Evolutionary conservation across 2,329 filamentous ascomycete genomes (phyloP), one percentile per base, ranked within the genome.

Genomic region (Penicillium sp.): DNA sequence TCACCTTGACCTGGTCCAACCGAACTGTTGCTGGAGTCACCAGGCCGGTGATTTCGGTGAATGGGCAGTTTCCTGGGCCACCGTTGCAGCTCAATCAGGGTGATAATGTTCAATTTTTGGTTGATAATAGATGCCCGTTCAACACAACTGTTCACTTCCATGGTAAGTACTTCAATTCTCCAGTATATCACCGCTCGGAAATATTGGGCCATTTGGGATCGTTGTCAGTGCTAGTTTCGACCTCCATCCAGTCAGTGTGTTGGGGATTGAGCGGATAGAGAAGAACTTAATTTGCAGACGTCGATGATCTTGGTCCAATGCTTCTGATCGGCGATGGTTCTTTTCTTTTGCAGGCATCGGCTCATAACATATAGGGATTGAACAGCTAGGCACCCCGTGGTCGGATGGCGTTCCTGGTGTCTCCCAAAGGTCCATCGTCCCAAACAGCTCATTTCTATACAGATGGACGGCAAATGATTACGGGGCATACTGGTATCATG

Each of bases 401-500:
- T 80, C 83, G 0, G 85, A 87, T 55, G 85, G 85, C 29, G 79
- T 83, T 0, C 81, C 83, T 0, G 84, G 84, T 2, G 66, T 86
- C 2, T 78, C 79, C 1, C 84, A 87, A 61, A 71, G 71, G 3
- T 71, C 78, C 3, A 85, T 87, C 51, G 62, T 70, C 11, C 77
- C 82, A 1, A 78, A 79, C 1, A 62, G 66, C 3, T 74, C 67
- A 27, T 87, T 81, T 60, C 72, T 75, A 0, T 84, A 87, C 63
- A 73, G 71, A 31, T 87, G 81, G 74, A 77, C 71, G n/a, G 83
- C 84, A 0, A 76, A 74, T 0, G 78, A 84, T 51, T 80, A 83
- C 60, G 85, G 85, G 3, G 80, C 78, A 40, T 85, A 83, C 68
- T 86, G 81, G 75, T 87, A 87, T 59, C 85, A 87, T 68, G 78